Base-by-base conservation (phyloP, 352 stramenopile genomes). In the Pythium rhizo-oryzae region DNA sequence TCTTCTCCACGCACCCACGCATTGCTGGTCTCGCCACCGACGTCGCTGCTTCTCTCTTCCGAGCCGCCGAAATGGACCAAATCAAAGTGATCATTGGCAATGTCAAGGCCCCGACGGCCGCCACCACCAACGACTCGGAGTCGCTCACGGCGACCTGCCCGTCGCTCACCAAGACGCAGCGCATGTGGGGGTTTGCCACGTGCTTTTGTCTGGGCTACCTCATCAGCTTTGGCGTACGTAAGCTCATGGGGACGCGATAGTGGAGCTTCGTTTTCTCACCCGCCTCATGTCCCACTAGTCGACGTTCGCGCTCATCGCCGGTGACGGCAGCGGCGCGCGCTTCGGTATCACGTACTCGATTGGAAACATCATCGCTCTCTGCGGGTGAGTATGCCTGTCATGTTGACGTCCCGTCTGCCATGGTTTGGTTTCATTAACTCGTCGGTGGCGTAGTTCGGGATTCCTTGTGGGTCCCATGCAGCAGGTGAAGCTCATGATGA, bases 401-500 rank as follows among this genome's bases (percentile, higher is more conserved):
- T 24, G 24, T 56, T 21, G 15, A 59, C 24, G 9, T n/a, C n/a
- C n/a, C n/a, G n/a, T n/a, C n/a, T n/a, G n/a, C n/a, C n/a, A n/a
- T n/a, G n/a, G n/a, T n/a, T n/a, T n/a, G n/a, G n/a, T n/a, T n/a
- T n/a, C n/a, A n/a, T n/a, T n/a, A n/a, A n/a, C n/a, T n/a, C n/a
- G n/a, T n/a, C n/a, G n/a, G n/a, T n/a, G n/a, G n/a, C n/a, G n/a
- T n/a, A n/a, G n/a, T n/a, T 96, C 88, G 6, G 88, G 85, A 0
- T 96, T 96, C 56, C 79, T 96, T 0, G 88, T 93, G 4, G 88
- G 88, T 6, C 88, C 85, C 0, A 83, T 70, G 73, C 84, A 94
- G 78, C 88, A 96, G 56, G 62, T 89, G 60, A 94, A 94, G 71
- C 84, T 93, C 63, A 96, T 96, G 88, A 90, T 93, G 70, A 93